Evolutionary conservation across 2,329 filamentous ascomycete species (phyloP), one percentile per base, ranked within the genome.

Genomic region (Ustilaginoidea virens): DNA sequence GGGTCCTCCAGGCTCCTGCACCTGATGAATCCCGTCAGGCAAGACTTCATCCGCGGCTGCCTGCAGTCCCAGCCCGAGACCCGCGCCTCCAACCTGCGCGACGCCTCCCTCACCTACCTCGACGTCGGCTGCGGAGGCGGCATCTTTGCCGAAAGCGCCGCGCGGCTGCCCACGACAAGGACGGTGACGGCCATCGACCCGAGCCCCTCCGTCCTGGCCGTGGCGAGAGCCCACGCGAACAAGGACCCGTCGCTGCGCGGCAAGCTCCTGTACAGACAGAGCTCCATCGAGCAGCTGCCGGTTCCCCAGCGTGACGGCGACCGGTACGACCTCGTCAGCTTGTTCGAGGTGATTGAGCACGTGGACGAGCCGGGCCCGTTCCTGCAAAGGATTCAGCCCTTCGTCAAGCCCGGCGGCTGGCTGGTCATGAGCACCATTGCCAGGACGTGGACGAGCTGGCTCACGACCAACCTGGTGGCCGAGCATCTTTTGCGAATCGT

Each of bases 271-370:
- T 96, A 96, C 55, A 48, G 73, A 19, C 80, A 86, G 44, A 74
- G 69, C 1, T 71, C 80, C 0, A 74, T 96, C 39, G 87, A 96
- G 55, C 61, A 69, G 4, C 60, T 90, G 0, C 52, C 58, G 0
- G 27, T 51, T 5, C 63, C 62, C 2, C 36, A 35, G 12, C 44
- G 43, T 1, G 39, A 42, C 5, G 45, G 47, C 10, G 49, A 61
- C 4, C 59, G 64, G 9, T 90, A 74, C 56, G 85, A 96, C 48
- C 55, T 96, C 2, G 74, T 98, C 7, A 80, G 80, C 2, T 53
- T 92, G 5, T 98, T 96, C 52, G 90, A 98, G 54, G 90, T 98
- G 4, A 69, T 98, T 31, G 90, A 98, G 55, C 90, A 98, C 52
- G 79, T 98, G 33, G 73, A 78, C 32, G 61, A 72, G 14, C 83